Evolutionary conservation across 495 filamentous ascomycete genomes (phyloP), one percentile per base, ranked within the genome.

Genomic region (Neurospora hispaniola): DNA sequence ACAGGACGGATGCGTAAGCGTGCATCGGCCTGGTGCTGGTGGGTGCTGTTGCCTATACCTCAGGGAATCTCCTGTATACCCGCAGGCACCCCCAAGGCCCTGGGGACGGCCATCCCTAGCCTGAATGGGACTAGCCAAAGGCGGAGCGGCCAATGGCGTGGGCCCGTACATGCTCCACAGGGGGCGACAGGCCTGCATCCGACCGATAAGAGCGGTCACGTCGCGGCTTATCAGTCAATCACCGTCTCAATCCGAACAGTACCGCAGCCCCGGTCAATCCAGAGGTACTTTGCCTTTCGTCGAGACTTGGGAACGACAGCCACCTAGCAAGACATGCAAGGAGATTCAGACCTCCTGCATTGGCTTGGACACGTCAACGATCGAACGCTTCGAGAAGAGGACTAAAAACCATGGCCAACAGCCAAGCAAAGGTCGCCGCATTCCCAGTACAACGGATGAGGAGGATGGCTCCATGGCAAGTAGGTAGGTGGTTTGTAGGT

Each of bases 71-170:
- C 72, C 73, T 38, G 68, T 73, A 73, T 48, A 70, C 70, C 35
- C 35, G 12, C 71, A 75, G 75, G 71, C 69, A 74, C 38, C 38
- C 46, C 71, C 66, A 69, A 38, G 72, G 66, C 44, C 44, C 71
- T 40, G 76, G 74, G 69, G 62, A 75, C 74, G 75, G 71, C 74
- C 68, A 44, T 74, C 41, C 39, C 41, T 48, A 70, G 12, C 75
- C 75, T 6, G 35, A 74, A 71, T 18, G 35, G 71, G 75, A 8
- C 68, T 80, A 74, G 77, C 31, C 10, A 69, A 75, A 75, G 75
- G 76, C 73, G 74, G 75, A 79, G 77, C 73, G 59, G 69, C 79
- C 79, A 81, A 79, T 80, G 48, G 54, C 8, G 68, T 72, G 73
- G 59, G 62, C 48, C 66, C 59, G 44, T 9, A 5, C 12, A 4